Base-by-base conservation (phyloP, 129 eudicot genomes). In the Rutidosis leptorrhynchoides region DNA sequence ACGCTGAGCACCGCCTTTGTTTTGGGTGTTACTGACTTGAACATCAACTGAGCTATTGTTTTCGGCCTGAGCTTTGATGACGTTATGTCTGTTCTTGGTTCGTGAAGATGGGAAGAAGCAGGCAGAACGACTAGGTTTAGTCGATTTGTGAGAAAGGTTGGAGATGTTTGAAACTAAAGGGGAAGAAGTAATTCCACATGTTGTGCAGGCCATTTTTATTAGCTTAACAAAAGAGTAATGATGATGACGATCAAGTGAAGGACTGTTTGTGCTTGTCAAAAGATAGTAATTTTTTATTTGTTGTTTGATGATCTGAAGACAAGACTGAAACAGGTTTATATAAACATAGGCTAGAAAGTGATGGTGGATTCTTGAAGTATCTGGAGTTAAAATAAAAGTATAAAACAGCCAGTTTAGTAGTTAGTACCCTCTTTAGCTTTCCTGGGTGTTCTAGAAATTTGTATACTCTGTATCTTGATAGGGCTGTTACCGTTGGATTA, bases 1-100 rank as follows among this genome's bases (percentile, higher is more conserved):
- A 24, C 62, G 17, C 1, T 9, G 30, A 28, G 67, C 17, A 4
- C 49, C 52, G 19, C 46, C 74, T 67, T 67, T 67, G 51, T 20
- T 26, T n/a, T 67, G 78, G 58, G 57, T 73, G 32, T 32, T 70
- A 49, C 58, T 74, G 51, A 57, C 68, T 11, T 73, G 75, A 37
- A 90, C 92, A 52, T 90, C 89, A 4, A 90, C 74, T 3, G 89
- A 58, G 23, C 78, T 27, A 49, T 62, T 25, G 0, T 81, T 81
- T 46, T 66, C 68, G 26, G 81, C 69, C 52, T 90, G 89, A 68
- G 95, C 95, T 77, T 33, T 62, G 0, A 79, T 69, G 0, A 43
- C 55, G 3, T 77, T 0, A 30, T 62, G 17, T 46, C 52, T 6
- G 43, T 33, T 30, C 33, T 33, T 62, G 45, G 60, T 60, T 56